phyloP scores from a whole-genome alignment of 352 stramenopile genomes.

The Phytopythium mirpurense region DNA sequence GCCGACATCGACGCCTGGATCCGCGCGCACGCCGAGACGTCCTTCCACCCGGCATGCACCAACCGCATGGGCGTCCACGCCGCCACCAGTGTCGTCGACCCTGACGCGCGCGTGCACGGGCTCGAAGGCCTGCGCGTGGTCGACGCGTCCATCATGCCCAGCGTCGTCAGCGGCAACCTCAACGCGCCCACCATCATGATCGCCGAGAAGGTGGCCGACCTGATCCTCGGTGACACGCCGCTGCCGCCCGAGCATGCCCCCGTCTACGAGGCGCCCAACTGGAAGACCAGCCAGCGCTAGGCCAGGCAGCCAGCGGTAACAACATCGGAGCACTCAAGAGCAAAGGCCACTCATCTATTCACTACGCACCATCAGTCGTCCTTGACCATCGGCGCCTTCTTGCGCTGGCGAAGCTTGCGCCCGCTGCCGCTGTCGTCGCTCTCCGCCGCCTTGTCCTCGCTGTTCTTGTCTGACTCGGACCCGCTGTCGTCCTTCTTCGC shows the following conservation, averaged over 20 bases:
- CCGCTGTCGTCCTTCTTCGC: constrained; percentile 30
- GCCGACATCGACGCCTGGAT: constrained; percentile 65
- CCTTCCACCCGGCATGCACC: constrained; percentile 75
- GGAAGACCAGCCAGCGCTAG: constrained; percentile 46
- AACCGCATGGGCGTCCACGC: constrained; percentile 58
- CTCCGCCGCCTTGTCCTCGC: constrained; percentile 31
- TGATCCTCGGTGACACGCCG: constrained; percentile 55
- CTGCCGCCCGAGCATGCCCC: constrained; percentile 40
- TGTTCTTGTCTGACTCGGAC: constrained; percentile 24
- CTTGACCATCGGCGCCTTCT: constrained; percentile 73
- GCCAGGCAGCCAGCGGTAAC: constrained; percentile 5
- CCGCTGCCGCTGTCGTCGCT: constrained; percentile 25
- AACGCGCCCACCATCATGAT: constrained; percentile 89
- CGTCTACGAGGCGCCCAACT: constrained; percentile 44
- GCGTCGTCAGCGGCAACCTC: constrained; percentile 89
- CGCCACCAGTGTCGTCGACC: constrained; percentile 70
- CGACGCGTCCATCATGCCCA: constrained; percentile 88
- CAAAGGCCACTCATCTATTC: constrained; percentile 6
- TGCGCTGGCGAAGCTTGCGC: constrained; percentile 68
- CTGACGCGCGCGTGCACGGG: constrained; percentile 63
- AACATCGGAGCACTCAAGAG: too few relatives aligned
- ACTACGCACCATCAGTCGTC: constrained; percentile 22
- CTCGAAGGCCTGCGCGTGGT: constrained; percentile 72
- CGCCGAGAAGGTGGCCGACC: constrained; percentile 83
- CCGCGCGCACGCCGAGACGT: constrained; percentile 53